These are phyloP conservation scores for Euphrasia arctica DNA, from an alignment of 305 asterid genomes.

Conservation along the genomic window DNA sequence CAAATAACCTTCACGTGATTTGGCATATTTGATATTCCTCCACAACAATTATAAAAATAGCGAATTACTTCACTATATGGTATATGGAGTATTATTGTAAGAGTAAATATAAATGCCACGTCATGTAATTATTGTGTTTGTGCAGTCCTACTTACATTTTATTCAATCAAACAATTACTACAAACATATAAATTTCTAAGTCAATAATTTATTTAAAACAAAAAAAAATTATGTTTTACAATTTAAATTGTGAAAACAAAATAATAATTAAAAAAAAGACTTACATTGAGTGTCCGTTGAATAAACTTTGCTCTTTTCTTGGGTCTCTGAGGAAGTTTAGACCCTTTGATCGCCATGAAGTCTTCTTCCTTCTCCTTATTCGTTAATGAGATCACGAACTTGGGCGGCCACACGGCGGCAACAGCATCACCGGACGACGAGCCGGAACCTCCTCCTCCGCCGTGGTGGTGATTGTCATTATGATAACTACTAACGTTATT, in stretches of 20 bases:
- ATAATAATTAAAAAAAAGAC: conserved; percentile 23
- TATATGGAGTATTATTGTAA: too few relatives aligned
- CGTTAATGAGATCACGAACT: conserved; percentile 76
- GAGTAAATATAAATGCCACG: too few relatives aligned
- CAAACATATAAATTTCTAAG: too few relatives aligned
- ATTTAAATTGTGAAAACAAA: conserved; percentile 39
- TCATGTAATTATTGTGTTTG: too few relatives aligned
- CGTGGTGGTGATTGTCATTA: conserved; percentile 38
- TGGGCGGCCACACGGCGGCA: conserved; percentile 76
- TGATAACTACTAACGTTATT: conserved; percentile 26
- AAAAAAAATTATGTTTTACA: neutral
- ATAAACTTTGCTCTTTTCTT: conserved; percentile 85
- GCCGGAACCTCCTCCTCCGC: conserved; percentile 62
- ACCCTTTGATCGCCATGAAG: conserved; percentile 86
- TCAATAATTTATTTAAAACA: neutral
- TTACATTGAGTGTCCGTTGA: conserved; percentile 90
- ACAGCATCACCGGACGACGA: conserved; percentile 65
- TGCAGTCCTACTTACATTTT: too few relatives aligned
- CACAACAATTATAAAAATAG: conserved; percentile 4
- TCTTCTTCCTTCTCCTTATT: conserved; percentile 97
- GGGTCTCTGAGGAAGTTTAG: conserved; percentile 94
- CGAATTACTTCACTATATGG: neutral
- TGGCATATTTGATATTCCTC: conserved; percentile 25
- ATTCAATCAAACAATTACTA: too few relatives aligned
- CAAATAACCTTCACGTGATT: conserved; percentile 11